These are phyloP conservation scores for Vitis hybrid DNA, from an alignment of 177 flowering plant species.

Conservation along the genomic window DNA sequence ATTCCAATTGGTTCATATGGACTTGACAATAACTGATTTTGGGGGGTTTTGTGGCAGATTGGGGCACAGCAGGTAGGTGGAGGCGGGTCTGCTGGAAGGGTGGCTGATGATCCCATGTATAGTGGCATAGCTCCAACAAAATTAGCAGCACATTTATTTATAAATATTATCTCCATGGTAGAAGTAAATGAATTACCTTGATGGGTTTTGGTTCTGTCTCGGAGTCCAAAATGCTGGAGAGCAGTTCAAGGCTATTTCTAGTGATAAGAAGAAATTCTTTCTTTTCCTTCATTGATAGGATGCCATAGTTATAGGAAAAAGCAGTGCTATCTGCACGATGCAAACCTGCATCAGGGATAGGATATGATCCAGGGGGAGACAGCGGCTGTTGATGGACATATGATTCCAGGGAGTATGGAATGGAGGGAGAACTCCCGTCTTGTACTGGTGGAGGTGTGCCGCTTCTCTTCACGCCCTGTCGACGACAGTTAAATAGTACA, in stretches of 20 bases:
- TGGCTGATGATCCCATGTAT: not conserved
- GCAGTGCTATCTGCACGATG: constrained; percentile 21
- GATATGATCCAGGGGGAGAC: constrained; percentile 55
- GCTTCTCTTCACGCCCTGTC: constrained; percentile 60
- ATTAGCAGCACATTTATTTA: not conserved
- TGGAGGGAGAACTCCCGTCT: constrained; percentile 30
- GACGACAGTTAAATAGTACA: not conserved
- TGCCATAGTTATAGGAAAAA: constrained; percentile 28
- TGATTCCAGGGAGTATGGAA: constrained; percentile 44
- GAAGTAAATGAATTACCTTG: constrained; percentile 45
- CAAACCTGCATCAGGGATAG: constrained; percentile 40
- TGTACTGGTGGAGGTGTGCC: constrained; percentile 24
- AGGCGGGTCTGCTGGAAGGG: too few species aligned
- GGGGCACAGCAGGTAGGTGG: too few species aligned
- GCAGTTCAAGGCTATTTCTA: constrained; percentile 74
- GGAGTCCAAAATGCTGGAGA: constrained; percentile 64
- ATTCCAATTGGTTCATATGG: not conserved
- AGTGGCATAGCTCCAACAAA: not conserved
- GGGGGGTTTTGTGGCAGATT: too few species aligned
- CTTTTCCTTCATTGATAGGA: constrained; percentile 57
- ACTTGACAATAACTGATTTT: not conserved
- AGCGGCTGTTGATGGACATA: constrained; percentile 38
- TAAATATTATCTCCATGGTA: not conserved
- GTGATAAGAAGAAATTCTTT: constrained; percentile 65
- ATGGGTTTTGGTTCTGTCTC: constrained; percentile 40